Percentiles rank a stretch among this genome's conserved stretches.
phyloP scores from a whole-genome alignment of 257 asterid species.

The Solanum corneliomulleri region DNA sequence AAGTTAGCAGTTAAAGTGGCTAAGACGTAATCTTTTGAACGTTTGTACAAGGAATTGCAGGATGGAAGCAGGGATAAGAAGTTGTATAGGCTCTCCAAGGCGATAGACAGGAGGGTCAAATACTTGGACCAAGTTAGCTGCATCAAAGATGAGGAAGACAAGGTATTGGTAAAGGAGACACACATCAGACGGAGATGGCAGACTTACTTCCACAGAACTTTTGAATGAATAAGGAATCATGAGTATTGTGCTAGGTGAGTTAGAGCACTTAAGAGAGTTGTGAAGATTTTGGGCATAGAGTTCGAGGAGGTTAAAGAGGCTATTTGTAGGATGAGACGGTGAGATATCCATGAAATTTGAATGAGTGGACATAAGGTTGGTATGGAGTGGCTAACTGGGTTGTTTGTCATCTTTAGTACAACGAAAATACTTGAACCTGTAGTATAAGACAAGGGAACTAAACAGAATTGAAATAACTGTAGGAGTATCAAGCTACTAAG shows the following conservation, averaged over 20 bases:
- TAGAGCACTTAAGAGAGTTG: not conserved
- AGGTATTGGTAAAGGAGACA: not conserved
- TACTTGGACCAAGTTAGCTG: not conserved
- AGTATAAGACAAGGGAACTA: not conserved
- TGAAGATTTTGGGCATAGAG: not conserved
- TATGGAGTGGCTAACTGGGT: not conserved
- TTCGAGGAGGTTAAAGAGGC: not conserved
- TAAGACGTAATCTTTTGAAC: not conserved
- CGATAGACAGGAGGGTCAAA: not conserved
- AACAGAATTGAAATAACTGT: not conserved
- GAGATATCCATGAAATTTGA: not conserved
- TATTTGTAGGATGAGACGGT: not conserved
- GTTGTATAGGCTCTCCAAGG: not conserved
- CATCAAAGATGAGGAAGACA: not conserved
- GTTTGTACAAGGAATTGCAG: not conserved
- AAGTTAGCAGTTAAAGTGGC: not conserved
- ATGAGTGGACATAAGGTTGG: not conserved
- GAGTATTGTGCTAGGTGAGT: not conserved
- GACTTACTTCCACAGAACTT: not conserved
- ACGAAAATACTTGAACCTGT: not conserved
- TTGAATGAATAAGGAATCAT: not conserved
- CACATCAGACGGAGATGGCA: not conserved
- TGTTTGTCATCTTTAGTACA: not conserved
- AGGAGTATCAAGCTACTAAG: not conserved
- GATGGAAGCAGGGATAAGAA: not conserved